Conservation (phyloP, 164 flowering plant species). For the Hamamelis virginiana region DNA sequence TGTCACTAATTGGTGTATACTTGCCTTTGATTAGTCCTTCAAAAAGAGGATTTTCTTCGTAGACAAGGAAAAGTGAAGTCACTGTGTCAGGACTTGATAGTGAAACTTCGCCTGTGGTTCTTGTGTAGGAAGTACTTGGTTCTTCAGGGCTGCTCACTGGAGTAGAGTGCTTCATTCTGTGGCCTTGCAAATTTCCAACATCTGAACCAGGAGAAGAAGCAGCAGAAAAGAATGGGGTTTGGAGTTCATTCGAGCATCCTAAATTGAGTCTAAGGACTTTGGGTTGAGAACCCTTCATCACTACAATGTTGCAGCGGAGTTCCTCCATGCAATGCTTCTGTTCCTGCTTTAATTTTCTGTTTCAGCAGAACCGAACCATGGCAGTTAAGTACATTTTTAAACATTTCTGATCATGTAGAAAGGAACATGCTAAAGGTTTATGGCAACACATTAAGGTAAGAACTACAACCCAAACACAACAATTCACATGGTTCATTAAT, state of each 20-base stretch:
- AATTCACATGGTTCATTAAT: neutral
- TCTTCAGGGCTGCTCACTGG: slow-evolving; percentile 91
- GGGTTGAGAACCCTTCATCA: slow-evolving; percentile 72
- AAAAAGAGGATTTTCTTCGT: slow-evolving; percentile 65
- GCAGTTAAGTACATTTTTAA: neutral
- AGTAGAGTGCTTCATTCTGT: slow-evolving; percentile 61
- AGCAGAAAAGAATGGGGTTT: slow-evolving; percentile 54
- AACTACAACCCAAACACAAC: neutral
- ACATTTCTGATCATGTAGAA: neutral
- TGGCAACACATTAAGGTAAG: neutral
- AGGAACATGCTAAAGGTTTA: neutral
- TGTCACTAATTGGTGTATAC: slow-evolving; percentile 15
- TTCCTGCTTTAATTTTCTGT: slow-evolving; percentile 82
- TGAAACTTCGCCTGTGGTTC: slow-evolving; percentile 41
- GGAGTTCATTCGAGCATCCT: slow-evolving; percentile 40
- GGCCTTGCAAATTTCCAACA: slow-evolving; percentile 23
- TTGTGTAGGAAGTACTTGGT: slow-evolving; percentile 40
- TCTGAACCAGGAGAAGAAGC: slow-evolving; percentile 39
- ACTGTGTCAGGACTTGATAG: slow-evolving; percentile 38
- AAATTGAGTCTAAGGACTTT: slow-evolving; percentile 83
- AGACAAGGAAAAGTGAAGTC: slow-evolving; percentile 46
- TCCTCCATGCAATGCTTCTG: slow-evolving; percentile 75
- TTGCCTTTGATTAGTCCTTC: slow-evolving; percentile 39
- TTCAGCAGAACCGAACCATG: slow-evolving; percentile 11
- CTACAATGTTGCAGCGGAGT: slow-evolving; percentile 82